A percentile compares a stretch with the other conserved stretches of the same genome.
phyloP scores from a whole-genome alignment of 345 rosid species.

The Triadica sebifera region DNA sequence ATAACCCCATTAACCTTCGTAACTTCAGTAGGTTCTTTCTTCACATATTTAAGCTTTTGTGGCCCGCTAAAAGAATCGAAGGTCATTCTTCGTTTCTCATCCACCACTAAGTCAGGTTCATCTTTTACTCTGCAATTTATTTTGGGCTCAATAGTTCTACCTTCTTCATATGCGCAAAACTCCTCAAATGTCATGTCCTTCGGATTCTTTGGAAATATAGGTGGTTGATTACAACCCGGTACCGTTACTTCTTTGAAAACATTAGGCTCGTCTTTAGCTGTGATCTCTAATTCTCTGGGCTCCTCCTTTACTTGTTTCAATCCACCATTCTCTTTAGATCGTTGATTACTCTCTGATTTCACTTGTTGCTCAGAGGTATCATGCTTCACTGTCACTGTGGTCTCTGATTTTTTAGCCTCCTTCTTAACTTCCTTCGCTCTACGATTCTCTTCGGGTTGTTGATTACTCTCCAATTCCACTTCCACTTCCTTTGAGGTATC shows the following conservation, averaged over 20 bases:
- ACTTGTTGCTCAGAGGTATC: not conserved
- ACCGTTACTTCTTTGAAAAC: not conserved
- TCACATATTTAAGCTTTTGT: constrained; percentile 12
- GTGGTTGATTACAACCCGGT: not conserved
- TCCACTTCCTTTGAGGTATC: not conserved
- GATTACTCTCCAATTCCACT: not conserved
- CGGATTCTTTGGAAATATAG: not conserved
- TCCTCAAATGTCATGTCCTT: not conserved
- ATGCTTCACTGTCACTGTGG: not conserved
- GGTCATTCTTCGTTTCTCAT: not conserved
- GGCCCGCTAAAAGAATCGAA: not conserved
- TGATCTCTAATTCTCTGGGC: not conserved
- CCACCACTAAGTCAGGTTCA: constrained; percentile 3
- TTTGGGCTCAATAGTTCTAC: not conserved
- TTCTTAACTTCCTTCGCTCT: not conserved
- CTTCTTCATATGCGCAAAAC: not conserved
- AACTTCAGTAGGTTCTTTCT: constrained; percentile 18
- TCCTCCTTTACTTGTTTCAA: not conserved
- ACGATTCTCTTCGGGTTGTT: constrained; percentile 2
- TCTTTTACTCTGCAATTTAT: not conserved
- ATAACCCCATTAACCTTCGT: constrained; percentile 22
- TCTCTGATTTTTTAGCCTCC: not conserved
- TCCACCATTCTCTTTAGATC: too few species aligned
- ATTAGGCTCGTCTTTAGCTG: not conserved
- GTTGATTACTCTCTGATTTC: not conserved